These are phyloP conservation scores for Violaceomyces palustris DNA, from an alignment of 1,284 basidiomycete genomes.

Conservation along the genomic window DNA sequence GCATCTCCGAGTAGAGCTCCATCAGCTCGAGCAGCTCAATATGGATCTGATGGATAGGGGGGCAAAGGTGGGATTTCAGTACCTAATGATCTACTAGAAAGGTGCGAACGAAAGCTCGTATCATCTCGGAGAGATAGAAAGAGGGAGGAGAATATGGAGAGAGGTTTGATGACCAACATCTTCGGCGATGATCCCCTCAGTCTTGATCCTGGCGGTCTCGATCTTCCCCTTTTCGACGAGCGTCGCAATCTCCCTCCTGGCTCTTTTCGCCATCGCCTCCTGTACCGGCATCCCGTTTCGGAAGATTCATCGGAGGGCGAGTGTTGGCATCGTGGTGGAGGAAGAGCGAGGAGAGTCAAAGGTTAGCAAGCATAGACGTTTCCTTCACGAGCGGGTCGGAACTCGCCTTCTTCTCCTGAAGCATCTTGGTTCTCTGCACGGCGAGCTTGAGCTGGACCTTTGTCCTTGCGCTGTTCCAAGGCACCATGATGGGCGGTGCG, in stretches of 20 bases:
- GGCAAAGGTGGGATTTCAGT: neutral
- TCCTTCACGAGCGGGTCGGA: conserved; percentile 62
- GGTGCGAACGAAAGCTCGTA: neutral
- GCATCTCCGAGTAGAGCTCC: conserved; percentile 85
- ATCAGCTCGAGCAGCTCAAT: conserved; percentile 67
- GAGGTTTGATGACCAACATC: too few species aligned
- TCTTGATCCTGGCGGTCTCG: conserved; percentile 77
- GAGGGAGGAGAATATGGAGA: too few species aligned
- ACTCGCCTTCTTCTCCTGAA: conserved; percentile 77
- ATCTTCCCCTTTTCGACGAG: conserved; percentile 72
- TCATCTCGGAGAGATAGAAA: too few species aligned
- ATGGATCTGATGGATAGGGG: conserved; percentile 14
- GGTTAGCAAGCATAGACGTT: too few species aligned
- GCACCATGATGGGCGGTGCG: conserved; percentile 25
- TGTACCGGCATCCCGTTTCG: too few species aligned
- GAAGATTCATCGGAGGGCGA: too few species aligned
- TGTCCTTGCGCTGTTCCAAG: conserved; percentile 41
- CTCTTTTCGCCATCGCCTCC: conserved; percentile 78
- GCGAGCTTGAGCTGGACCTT: conserved; percentile 64
- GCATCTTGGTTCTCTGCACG: conserved; percentile 78
- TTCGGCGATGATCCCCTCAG: conserved; percentile 76
- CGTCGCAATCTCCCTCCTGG: conserved; percentile 71
- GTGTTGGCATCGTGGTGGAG: too few species aligned
- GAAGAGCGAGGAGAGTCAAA: too few species aligned
- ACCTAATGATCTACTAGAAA: neutral